phyloP scores from a whole-genome alignment of 2,329 filamentous ascomycete species.

The Colletotrichum sp. region DNA sequence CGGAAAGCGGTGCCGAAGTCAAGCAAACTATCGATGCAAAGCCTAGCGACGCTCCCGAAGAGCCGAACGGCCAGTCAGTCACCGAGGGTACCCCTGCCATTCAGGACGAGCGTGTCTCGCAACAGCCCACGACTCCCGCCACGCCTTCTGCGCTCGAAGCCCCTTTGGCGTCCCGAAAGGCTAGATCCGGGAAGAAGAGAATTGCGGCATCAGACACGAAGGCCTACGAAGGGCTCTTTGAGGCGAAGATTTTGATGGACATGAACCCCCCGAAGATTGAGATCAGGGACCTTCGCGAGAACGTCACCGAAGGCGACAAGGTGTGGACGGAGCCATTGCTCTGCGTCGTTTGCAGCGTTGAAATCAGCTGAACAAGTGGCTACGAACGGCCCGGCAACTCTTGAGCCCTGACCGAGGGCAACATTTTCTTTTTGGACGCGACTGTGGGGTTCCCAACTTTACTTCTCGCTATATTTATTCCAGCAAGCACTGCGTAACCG shows the following conservation, averaged over 20 bases:
- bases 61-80: slow-evolving; percentile 40
- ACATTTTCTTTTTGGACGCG: neutral
- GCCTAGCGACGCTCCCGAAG: slow-evolving; percentile 46
- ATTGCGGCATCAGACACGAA: slow-evolving; percentile 41
- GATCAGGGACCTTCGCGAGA: slow-evolving; percentile 55
- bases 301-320: slow-evolving; percentile 53
- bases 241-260: slow-evolving; percentile 53
- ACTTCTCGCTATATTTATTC: slow-evolving; percentile 17
- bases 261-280: slow-evolving; percentile 52
- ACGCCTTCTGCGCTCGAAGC: slow-evolving; percentile 4
- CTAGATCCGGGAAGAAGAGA: slow-evolving; percentile 32
- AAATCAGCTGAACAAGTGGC: slow-evolving; percentile 43
- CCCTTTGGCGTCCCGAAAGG: slow-evolving; percentile 23
- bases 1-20: slow-evolving; percentile 53
- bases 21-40: slow-evolving; percentile 60
- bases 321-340: slow-evolving; percentile 56
- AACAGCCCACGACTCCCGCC: slow-evolving; percentile 24
- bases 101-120: slow-evolving; percentile 23
- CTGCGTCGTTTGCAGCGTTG: slow-evolving; percentile 55
- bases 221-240: slow-evolving; percentile 58
- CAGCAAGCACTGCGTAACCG: neutral
- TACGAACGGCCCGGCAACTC: neutral
- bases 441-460: neutral
- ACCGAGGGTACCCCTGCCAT: slow-evolving; percentile 22
- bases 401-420: neutral